Evolutionary conservation across 805 yeast species (phyloP).

Genomic region (Candida namnaoensis): DNA sequence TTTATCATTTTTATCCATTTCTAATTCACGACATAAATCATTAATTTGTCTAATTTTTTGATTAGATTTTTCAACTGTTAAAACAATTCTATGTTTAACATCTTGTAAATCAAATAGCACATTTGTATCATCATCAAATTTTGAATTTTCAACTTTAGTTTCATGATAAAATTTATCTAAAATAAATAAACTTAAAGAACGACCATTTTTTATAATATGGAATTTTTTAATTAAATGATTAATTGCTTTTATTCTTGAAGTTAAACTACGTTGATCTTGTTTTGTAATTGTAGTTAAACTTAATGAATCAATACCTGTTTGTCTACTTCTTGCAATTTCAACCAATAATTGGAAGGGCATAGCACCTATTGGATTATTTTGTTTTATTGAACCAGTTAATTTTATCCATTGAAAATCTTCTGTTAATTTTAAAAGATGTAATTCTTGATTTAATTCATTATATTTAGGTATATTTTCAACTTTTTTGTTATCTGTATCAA

Average conservation of each 20-base stretch:
- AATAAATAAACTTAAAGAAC: slow-evolving; percentile 44
- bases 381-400: slow-evolving; percentile 46
- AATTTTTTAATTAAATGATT: slow-evolving; percentile 38
- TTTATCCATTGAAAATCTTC: slow-evolving; percentile 50
- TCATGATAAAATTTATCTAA: slow-evolving; percentile 34
- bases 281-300: slow-evolving; percentile 47
- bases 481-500: not conserved
- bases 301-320: slow-evolving; percentile 49
- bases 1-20: slow-evolving; percentile 32
- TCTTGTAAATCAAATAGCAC: slow-evolving; percentile 21
- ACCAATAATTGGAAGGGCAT: slow-evolving; percentile 45
- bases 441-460: slow-evolving; percentile 5
- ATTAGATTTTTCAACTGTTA: slow-evolving; percentile 47
- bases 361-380: slow-evolving; percentile 45
- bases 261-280: slow-evolving; percentile 66
- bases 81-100: slow-evolving; percentile 29
- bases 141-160: slow-evolving; percentile 16
- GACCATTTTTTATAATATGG: slow-evolving; percentile 32
- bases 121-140: slow-evolving; percentile 12
- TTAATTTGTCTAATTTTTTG: slow-evolving; percentile 48
- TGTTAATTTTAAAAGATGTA: slow-evolving; percentile 27
- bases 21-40: slow-evolving; percentile 54
- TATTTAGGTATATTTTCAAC: slow-evolving; percentile 1
- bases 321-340: slow-evolving; percentile 50
- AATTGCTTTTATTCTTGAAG: slow-evolving; percentile 50